Conservation (phyloP, 176 grass and related monocot species). For the Aegilops umbellulata region DNA sequence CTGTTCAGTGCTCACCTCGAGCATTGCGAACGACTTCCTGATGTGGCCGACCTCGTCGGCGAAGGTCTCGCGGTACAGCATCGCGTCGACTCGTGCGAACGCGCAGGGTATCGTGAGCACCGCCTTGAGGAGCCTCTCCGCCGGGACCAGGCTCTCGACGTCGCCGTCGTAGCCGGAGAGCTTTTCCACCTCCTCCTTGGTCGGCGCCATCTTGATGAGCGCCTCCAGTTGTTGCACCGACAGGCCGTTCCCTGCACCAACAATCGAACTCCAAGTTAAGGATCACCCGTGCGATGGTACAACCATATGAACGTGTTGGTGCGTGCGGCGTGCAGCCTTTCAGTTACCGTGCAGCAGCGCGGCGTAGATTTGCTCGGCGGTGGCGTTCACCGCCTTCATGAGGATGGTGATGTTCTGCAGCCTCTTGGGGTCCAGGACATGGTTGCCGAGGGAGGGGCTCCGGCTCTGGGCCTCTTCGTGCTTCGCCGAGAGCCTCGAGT, state of each 20-base stretch:
- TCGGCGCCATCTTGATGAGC: slow-evolving; percentile 87
- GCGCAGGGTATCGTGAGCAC: slow-evolving; percentile 64
- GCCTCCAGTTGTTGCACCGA: slow-evolving; percentile 80
- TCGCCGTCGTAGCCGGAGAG: slow-evolving; percentile 56
- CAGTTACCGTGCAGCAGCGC: slow-evolving; percentile 55
- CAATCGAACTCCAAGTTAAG: background rate
- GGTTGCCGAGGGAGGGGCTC: slow-evolving; percentile 72
- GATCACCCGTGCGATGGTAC: background rate
- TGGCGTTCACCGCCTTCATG: slow-evolving; percentile 80
- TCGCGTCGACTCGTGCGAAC: slow-evolving; percentile 70
- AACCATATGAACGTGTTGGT: background rate
- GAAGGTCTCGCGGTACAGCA: slow-evolving; percentile 88
- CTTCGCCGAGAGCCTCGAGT: slow-evolving; percentile 50
- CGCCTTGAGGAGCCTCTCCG: slow-evolving; percentile 70
- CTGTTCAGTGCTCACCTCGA: slow-evolving; percentile 47
- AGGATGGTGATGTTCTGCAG: slow-evolving; percentile 95
- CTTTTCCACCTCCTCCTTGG: slow-evolving; percentile 81
- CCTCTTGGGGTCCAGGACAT: slow-evolving; percentile 79
- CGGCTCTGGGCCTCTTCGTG: slow-evolving; percentile 72
- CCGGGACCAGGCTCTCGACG: slow-evolving; percentile 50
- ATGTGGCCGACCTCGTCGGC: slow-evolving; percentile 80
- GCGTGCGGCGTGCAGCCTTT: background rate
- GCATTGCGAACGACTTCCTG: slow-evolving; percentile 63
- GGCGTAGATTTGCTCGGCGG: slow-evolving; percentile 60
- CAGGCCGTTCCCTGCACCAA: slow-evolving; percentile 61